Evolutionary conservation across 495 filamentous ascomycete species (phyloP), one percentile per base, ranked within the genome.

Genomic region (Evernia prunastri): DNA sequence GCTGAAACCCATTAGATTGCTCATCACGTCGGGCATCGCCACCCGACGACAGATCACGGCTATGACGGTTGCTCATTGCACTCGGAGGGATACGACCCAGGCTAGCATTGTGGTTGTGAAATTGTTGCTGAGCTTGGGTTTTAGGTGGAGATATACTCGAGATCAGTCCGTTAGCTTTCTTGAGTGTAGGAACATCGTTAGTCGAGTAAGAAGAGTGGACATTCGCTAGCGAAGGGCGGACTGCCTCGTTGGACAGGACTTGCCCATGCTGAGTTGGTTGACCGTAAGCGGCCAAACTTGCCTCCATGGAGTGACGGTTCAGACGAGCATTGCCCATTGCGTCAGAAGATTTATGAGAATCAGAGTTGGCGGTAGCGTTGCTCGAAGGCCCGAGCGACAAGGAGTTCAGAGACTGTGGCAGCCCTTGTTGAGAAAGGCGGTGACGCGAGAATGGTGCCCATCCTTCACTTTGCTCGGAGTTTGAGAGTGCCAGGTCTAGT

Each of bases 201-300:
- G 91, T 87, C 3, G 94, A 97, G 75, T 90, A 97, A 3, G 93
- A 96, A 5, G 89, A 86, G 74, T 92, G 88, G 42, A 95, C 63
- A 42, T 63, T 71, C 6, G 58, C 67, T 36, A 71, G 49, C 23
- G 64, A 65, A 40, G 69, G 69, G 39, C 68, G 58, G 35, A 39
- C 49, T 36, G 60, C 60, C 39, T 71, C 71, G 45, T 68, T 73
- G 29, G 59, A 63, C 9, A 40, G 27, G 10, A 42, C 43, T 56
- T 69, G 64, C 47, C 64, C 39, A 13, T 49, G 20, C n/a, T 63
- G 61, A 31, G 58, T 53, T 36, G 61, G 33, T 59, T 71, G 66
- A 66, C 54, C 66, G 42, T 74, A 72, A 36, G 67, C 64, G 20
- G 68, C 66, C 27, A 71, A 27, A n/a, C 60, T 71, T 12, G 69